These are phyloP conservation scores for Aspergillus fischeri DNA, from an alignment of 2,329 filamentous ascomycete species.

Conservation along the genomic window DNA sequence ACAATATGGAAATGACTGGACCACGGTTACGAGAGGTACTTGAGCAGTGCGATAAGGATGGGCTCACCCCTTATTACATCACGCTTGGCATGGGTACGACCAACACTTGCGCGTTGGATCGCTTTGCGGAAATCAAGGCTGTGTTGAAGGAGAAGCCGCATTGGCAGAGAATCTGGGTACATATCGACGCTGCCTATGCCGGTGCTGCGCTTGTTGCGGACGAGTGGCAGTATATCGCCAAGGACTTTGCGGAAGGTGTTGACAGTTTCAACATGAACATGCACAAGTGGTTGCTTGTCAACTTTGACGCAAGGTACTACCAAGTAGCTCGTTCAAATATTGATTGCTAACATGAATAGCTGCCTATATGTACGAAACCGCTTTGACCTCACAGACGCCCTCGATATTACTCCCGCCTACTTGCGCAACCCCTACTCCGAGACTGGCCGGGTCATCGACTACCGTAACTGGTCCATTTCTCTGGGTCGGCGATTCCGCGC, in stretches of 20 bases:
- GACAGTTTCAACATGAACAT: constrained; percentile 94
- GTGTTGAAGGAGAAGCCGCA: constrained; percentile 43
- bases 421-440: constrained; percentile 78
- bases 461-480: constrained; percentile 95
- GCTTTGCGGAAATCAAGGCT: constrained; percentile 65
- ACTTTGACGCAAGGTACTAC: constrained; percentile 67
- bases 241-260: constrained; percentile 58
- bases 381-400: constrained; percentile 70
- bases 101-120: constrained; percentile 81
- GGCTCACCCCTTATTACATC: constrained; percentile 80
- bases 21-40: constrained; percentile 58
- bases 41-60: constrained; percentile 60
- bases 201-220: constrained; percentile 78
- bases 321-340: not conserved
- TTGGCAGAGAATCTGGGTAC: constrained; percentile 72
- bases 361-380: constrained; percentile 75
- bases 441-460: constrained; percentile 82
- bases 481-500: constrained; percentile 83
- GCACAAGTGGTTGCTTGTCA: constrained; percentile 95
- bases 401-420: constrained; percentile 76
- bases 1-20: constrained; percentile 69
- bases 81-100: constrained; percentile 83
- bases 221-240: constrained; percentile 68
- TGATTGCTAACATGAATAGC: constrained; percentile 44
- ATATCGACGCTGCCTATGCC: constrained; percentile 90